These are phyloP conservation scores for Melastoma malabathricum DNA, from an alignment of 345 rosid species.

Conservation along the genomic window DNA sequence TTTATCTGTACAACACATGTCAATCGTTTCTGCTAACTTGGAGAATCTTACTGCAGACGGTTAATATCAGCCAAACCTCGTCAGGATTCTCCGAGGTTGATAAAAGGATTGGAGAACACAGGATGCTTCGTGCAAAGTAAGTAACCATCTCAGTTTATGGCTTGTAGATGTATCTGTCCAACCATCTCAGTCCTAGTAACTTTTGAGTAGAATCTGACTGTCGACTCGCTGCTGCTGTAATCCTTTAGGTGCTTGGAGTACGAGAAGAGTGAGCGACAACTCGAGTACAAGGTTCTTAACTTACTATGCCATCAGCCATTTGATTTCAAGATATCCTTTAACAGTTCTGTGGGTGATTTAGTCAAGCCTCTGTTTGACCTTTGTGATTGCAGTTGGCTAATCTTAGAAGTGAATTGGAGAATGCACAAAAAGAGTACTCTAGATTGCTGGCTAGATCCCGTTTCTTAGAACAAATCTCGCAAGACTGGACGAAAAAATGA, in stretches of 20 bases:
- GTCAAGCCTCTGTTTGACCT: background rate
- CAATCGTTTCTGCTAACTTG: background rate
- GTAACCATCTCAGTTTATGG: conserved; percentile 9
- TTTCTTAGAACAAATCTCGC: conserved; percentile 22
- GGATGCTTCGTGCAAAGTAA: conserved; percentile 53
- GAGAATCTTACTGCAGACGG: conserved; percentile 13
- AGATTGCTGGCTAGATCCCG: conserved; percentile 27
- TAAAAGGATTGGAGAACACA: conserved; percentile 46
- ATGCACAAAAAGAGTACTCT: conserved; percentile 23
- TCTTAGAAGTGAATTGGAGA: conserved; percentile 39
- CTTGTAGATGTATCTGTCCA: background rate
- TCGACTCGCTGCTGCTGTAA: background rate
- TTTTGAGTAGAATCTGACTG: background rate
- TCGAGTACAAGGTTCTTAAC: conserved; percentile 39
- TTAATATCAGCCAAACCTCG: conserved; percentile 10
- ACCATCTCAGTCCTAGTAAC: background rate
- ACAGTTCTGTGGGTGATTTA: background rate
- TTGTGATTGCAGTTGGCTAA: conserved; percentile 27
- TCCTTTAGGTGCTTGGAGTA: conserved; percentile 51
- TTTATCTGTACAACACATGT: no score
- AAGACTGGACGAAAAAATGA: conserved; percentile 12
- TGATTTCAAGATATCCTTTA: background rate
- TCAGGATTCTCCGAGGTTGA: conserved; percentile 18
- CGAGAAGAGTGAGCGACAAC: conserved; percentile 42
- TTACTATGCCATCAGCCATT: background rate